A percentile compares a stretch with the other conserved stretches of the same genome.
phyloP scores from a whole-genome alignment of 192 early-diverging fungal species.

The Chytriomyces sp. region DNA sequence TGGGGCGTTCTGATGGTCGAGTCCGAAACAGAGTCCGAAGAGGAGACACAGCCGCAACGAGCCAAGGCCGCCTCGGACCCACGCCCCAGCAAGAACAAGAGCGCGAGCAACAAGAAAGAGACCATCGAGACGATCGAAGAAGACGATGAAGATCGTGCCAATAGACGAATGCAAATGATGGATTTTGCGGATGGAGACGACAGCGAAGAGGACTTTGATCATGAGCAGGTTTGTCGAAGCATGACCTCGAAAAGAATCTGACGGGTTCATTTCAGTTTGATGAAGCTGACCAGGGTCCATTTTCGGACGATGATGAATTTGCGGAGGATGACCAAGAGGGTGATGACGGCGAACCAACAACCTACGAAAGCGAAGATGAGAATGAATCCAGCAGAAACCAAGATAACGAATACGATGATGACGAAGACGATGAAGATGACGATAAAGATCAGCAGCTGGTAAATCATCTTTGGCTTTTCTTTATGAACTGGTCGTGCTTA shows the following conservation, averaged over 20 bases:
- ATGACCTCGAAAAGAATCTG: not conserved
- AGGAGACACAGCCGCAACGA: not conserved
- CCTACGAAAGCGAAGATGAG: constrained; percentile 18
- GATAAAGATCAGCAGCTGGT: not conserved
- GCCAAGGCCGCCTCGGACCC: not conserved
- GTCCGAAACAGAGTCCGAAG: constrained; percentile 5
- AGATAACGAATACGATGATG: not conserved
- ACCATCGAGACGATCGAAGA: not conserved
- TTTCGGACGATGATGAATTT: constrained; percentile 12
- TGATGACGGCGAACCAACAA: not conserved
- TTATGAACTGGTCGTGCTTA: not conserved
- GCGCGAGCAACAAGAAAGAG: not conserved
- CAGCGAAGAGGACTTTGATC: constrained; percentile 2
- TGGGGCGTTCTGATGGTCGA: constrained; percentile 11
- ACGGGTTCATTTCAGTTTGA: not conserved
- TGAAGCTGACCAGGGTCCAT: not conserved
- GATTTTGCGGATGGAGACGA: constrained; percentile 18
- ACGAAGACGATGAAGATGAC: constrained; percentile 18
- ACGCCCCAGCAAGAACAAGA: not conserved
- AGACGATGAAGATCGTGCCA: constrained; percentile 8
- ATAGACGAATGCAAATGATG: constrained; percentile 7
- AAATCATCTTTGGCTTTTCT: no score
- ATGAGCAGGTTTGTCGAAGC: not conserved
- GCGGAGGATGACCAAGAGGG: constrained; percentile 16
- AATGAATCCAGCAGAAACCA: constrained; percentile 20